Evolutionary conservation across 768 basidiomycete genomes (phyloP).

Genomic region (Cyclocybe cylindracea): DNA sequence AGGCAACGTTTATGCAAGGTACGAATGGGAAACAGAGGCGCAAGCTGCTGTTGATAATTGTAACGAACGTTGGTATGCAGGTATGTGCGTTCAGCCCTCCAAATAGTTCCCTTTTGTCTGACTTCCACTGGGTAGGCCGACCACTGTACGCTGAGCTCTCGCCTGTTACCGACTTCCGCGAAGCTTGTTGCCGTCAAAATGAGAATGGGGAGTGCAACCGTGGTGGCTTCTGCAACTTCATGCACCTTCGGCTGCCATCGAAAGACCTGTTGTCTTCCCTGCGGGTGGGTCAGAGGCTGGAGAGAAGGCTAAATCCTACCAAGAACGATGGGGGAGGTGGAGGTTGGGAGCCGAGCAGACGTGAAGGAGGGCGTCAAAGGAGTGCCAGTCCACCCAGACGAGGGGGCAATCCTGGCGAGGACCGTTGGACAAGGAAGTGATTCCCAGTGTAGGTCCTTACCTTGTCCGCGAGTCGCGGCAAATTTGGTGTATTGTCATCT

Average conservation of each 20-base stretch:
- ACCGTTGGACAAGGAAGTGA: constrained; percentile 69
- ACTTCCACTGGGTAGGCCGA: constrained; percentile 55
- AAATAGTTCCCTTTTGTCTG: constrained; percentile 1
- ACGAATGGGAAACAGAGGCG: constrained; percentile 98
- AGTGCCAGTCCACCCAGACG: constrained; percentile 73
- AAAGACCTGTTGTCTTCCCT: constrained; percentile 80
- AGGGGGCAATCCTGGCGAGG: constrained; percentile 69
- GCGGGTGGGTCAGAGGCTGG: constrained; percentile 80
- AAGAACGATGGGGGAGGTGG: constrained; percentile 67
- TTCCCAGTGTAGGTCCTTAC: neutral
- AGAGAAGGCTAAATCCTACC: constrained; percentile 72
- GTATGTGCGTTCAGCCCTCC: constrained; percentile 42
- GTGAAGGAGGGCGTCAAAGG: constrained; percentile 63
- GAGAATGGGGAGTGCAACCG: constrained; percentile 98
- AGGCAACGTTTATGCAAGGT: constrained; percentile 97
- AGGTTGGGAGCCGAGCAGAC: constrained; percentile 82
- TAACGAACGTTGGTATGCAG: constrained; percentile 98
- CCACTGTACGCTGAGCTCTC: constrained; percentile 97
- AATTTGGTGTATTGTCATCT: neutral
- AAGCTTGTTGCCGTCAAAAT: constrained; percentile 98
- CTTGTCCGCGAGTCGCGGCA: too few species aligned
- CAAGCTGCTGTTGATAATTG: constrained; percentile 89
- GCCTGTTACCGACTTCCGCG: constrained; percentile 97
- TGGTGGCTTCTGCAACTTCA: constrained; percentile 98
- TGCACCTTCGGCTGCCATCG: constrained; percentile 91